Conservation (phyloP, 345 rosid genomes). For the Populus davidiana region DNA sequence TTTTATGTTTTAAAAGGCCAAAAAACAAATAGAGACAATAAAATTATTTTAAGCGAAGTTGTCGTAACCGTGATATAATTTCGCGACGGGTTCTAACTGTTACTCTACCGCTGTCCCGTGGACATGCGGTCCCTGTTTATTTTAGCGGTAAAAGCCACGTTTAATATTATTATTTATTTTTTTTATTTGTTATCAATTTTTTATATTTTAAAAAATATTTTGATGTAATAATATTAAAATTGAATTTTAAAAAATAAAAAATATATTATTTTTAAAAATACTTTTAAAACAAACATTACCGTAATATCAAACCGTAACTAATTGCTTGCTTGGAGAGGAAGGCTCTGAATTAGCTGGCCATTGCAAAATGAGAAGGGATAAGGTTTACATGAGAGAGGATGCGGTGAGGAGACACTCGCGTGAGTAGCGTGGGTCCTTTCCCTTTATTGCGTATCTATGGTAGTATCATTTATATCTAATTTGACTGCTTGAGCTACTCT, state of each 20-base stretch:
- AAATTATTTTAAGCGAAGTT: not conserved
- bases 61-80: not conserved
- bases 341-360: slow-evolving; percentile 14
- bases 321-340: slow-evolving; percentile 26
- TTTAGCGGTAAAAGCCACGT: too few relatives aligned
- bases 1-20: not conserved
- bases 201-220: too few relatives aligned
- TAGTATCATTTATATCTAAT: too few relatives aligned
- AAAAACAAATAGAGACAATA: not conserved
- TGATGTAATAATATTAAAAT: too few relatives aligned
- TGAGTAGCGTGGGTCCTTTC: not conserved
- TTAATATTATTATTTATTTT: too few relatives aligned
- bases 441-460: not conserved
- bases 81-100: slow-evolving; percentile 8
- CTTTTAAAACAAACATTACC: too few relatives aligned
- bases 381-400: not conserved
- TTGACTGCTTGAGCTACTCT: too few relatives aligned
- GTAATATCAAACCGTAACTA: not conserved
- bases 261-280: too few relatives aligned
- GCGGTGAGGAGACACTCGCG: not conserved
- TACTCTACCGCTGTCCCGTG: too few relatives aligned
- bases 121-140: too few relatives aligned
- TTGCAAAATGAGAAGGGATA: not conserved
- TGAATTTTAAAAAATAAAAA: too few relatives aligned
- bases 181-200: too few relatives aligned